Base-by-base conservation (phyloP, 257 asterid genomes). In the Penstemon barbatus region DNA sequence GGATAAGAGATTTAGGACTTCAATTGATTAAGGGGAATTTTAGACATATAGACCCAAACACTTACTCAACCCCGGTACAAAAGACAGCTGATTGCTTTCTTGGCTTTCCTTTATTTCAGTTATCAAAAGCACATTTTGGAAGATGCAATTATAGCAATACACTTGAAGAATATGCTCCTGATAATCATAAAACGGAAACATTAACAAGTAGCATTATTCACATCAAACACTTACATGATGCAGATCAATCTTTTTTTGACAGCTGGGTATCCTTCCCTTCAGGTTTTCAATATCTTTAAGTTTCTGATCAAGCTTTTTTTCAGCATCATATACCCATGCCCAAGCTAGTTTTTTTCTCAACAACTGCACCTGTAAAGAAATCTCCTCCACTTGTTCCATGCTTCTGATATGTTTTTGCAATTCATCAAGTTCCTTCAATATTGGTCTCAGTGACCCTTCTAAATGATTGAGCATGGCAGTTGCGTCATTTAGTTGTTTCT, bases 271-370 rank as follows among this genome's bases (percentile, higher is more conserved):
- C 84, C 90, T 83, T 67, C 79, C 83, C 75, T 77, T 78, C 66
- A 81, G 74, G 84, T 79, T 85, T 74, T 84, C 91, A 72, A 91
- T 80, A 75, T 45, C 5, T 62, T 81, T 78, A 49, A 37, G 75
- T 61, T 94, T 84, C 74, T 39, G 72, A 57, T 84, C 82, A 66
- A 88, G 83, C 71, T 87, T 71, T 79, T 73, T 82, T 68, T 89
- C 96, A 40, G 82, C 84, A 54, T 81, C 91, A 84, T 84, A 88
- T 38, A 93, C 99, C 89, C 83, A 81, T 66, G 97, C 82, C 99
- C 99, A 93, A 73, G 99, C 99, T 58, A 93, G 86, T 78, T 87
- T 83, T 85, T 88, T 87, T 77, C 75, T 84, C 77, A 91, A 63
- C 76, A 79, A 56, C 77, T 82, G 87, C 69, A 82, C 81, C 79